Conservation (phyloP, 371 early-diverging fungal species). For the Racocetra persica region DNA sequence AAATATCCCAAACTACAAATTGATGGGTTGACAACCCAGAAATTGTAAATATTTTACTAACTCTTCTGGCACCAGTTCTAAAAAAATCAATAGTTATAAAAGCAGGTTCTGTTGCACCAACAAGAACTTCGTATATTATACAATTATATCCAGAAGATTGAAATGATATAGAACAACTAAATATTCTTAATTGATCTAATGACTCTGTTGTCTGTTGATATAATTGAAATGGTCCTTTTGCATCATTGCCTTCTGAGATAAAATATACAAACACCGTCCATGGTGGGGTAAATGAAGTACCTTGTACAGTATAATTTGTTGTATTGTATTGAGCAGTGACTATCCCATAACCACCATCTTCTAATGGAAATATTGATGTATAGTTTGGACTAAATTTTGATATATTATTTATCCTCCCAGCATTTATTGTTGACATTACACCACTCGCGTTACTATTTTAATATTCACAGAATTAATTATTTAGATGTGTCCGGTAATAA, state of each 20-base stretch:
- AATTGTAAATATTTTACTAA: not conserved
- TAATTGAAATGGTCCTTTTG: constrained; percentile 15
- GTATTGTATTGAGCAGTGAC: not conserved
- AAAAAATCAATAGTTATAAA: constrained; percentile 17
- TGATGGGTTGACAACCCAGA: not conserved
- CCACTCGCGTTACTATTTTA: not conserved
- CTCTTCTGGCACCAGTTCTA: not conserved
- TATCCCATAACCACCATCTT: constrained; percentile 21
- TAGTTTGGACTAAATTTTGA: not conserved
- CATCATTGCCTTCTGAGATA: not conserved
- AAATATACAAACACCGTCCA: constrained; percentile 1
- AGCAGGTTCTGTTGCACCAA: no score
- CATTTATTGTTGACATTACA: not conserved
- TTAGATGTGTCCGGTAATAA: not conserved
- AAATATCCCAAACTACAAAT: not conserved
- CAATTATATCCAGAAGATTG: constrained; percentile 17
- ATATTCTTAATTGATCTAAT: not conserved
- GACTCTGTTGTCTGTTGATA: not conserved
- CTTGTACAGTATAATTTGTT: not conserved
- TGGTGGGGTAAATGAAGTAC: no score
- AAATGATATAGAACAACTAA: constrained; percentile 5
- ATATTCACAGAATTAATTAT: not conserved
- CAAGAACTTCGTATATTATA: not conserved
- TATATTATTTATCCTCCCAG: not conserved
- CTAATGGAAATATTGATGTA: constrained; percentile 2